Conservation (phyloP, 208 protist species). For the Herpetomonas samuelpessoai region DNA sequence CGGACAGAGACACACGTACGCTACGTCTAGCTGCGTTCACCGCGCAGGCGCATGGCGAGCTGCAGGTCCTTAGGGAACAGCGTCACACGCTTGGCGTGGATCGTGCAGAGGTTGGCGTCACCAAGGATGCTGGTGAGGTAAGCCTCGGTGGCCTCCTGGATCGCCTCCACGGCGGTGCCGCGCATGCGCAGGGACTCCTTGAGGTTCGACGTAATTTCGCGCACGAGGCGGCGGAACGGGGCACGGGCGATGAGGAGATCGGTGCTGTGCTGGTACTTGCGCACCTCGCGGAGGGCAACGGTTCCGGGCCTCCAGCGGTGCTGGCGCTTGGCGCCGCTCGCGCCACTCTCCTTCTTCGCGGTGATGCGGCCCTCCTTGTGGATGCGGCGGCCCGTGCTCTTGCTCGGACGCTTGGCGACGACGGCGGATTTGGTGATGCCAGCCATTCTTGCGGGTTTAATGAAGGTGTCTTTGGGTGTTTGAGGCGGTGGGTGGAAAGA, state of each 20-base stretch:
- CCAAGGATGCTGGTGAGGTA: slow-evolving; percentile 93
- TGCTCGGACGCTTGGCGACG: slow-evolving; percentile 63
- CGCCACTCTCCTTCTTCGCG: slow-evolving; percentile 58
- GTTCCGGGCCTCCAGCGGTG: slow-evolving; percentile 98
- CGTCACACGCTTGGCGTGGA: slow-evolving; percentile 99
- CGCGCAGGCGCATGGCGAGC: slow-evolving; percentile 97
- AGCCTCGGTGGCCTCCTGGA: slow-evolving; percentile 98
- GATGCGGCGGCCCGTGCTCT: slow-evolving; percentile 73
- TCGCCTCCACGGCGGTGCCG: slow-evolving; percentile 60
- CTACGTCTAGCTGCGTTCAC: slow-evolving; percentile 79
- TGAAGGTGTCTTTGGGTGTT: not conserved
- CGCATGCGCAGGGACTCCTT: slow-evolving; percentile 88
- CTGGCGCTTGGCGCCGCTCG: slow-evolving; percentile 92
- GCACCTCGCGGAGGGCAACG: slow-evolving; percentile 98
- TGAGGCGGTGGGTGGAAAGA: not conserved
- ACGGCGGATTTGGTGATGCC: slow-evolving; percentile 48
- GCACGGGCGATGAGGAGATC: slow-evolving; percentile 98
- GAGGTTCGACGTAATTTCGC: slow-evolving; percentile 97
- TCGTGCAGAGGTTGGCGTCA: slow-evolving; percentile 97
- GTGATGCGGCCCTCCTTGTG: slow-evolving; percentile 67
- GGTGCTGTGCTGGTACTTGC: slow-evolving; percentile 98
- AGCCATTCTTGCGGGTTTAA: slow-evolving; percentile 28
- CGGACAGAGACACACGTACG: too few species aligned
- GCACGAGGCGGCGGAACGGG: slow-evolving; percentile 99
- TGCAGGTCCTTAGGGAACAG: slow-evolving; percentile 99